Evolutionary conservation across 2,329 filamentous ascomycete genomes (phyloP).

Genomic region (Colletotrichum lindemuthianum): DNA sequence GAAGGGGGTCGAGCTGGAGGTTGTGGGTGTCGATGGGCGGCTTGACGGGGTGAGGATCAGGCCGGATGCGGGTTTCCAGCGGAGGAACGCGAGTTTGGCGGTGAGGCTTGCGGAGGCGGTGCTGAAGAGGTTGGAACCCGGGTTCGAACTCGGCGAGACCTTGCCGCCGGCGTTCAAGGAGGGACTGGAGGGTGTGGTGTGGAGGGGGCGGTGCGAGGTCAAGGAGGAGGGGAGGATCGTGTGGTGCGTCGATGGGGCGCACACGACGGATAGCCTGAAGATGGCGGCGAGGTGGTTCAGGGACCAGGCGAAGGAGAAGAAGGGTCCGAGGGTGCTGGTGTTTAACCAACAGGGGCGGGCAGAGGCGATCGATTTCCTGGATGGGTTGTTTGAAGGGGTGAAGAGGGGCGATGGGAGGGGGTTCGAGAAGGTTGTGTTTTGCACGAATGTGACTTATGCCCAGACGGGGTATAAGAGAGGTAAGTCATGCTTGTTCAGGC

Average conservation of each 20-base stretch:
- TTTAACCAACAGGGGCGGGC: constrained; percentile 84
- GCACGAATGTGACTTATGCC: constrained; percentile 75
- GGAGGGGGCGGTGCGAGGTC: constrained; percentile 84
- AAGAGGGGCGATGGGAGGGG: constrained; percentile 47
- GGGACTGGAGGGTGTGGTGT: constrained; percentile 73
- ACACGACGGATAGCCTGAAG: constrained; percentile 85
- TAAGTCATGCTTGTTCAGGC: constrained; percentile 42
- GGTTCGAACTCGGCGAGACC: neutral
- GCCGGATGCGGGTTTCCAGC: constrained; percentile 64
- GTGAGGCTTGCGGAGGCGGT: constrained; percentile 60
- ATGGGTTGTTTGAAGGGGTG: constrained; percentile 69
- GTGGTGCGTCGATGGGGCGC: constrained; percentile 90
- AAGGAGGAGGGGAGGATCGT: constrained; percentile 54
- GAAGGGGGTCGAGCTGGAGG: constrained; percentile 48
- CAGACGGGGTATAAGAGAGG: constrained; percentile 58
- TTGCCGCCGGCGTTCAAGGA: constrained; percentile 66
- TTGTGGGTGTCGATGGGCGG: constrained; percentile 41
- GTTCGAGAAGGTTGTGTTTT: constrained; percentile 85
- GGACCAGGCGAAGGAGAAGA: constrained; percentile 61
- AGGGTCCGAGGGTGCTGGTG: constrained; percentile 63
- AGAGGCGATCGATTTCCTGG: constrained; percentile 56
- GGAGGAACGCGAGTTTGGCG: constrained; percentile 68
- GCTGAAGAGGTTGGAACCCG: constrained; percentile 52
- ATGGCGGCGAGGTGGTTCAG: constrained; percentile 83
- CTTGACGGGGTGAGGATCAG: constrained; percentile 57